Evolutionary conservation across 495 filamentous ascomycete species (phyloP), one percentile per base, ranked within the genome.

Genomic region (Xylaria bambusicola): DNA sequence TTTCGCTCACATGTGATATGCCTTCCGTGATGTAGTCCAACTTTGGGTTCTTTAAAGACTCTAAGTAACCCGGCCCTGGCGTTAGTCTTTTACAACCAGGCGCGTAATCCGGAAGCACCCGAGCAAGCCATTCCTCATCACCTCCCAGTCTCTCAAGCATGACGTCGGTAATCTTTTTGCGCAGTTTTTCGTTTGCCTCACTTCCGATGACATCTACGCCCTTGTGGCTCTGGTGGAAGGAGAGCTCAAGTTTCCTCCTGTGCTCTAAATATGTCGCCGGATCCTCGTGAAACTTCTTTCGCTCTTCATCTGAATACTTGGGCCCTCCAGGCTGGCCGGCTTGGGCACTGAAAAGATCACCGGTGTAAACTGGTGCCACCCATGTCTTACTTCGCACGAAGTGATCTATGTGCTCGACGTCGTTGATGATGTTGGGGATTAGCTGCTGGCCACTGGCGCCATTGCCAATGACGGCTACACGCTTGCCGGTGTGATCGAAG

Each of bases 391-490:
- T 81, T 10, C 84, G 77, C 2, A 77, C 80, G 46, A 83, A 86
- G 62, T 84, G 80, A 58, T 83, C 80, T 24, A 86, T 71, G 56
- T 80, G 79, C 23, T 63, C 67, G 17, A 79, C 81, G 8, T 78
- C 61, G 18, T 76, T 77, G 55, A 83, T 79, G n/a, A 86, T 71
- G 3, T 76, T 78, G 0, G 83, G 79, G 6, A 85, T 70, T 1
- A 86, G 68, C 57, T 86, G 83, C 17, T 85, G 66, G 0, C 83
- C 84, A 6, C 77, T 82, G 1, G 82, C 81, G 7, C 84, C 84
- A 51, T 84, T 84, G 7, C 84, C 84, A 35, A 87, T 85, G 1
- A 86, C 73, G 0, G 83, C 84, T 15, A 87, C 68, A 41, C 69
- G 72, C 58, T 86, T 86, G 10, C 77, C 80, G 1, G 70, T 68